phyloP scores from a whole-genome alignment of 1,284 basidiomycete species.

The Tilletia indica region DNA sequence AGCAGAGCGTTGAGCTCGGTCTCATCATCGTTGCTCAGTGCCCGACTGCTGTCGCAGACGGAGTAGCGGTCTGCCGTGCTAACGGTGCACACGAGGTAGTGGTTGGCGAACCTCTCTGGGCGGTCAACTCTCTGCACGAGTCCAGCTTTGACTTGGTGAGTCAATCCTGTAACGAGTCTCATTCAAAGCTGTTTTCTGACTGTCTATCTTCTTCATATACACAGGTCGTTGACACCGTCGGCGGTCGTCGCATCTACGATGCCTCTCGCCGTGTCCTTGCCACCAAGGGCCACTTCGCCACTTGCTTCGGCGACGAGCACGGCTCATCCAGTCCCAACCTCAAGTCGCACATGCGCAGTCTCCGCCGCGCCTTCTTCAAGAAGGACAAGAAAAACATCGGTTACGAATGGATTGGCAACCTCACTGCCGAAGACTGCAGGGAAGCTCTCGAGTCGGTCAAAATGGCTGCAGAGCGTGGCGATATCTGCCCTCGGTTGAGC shows the following conservation, averaged over 20 bases:
- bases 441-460: slow-evolving; percentile 50
- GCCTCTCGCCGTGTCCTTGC: slow-evolving; percentile 57
- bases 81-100: slow-evolving; percentile 58
- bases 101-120: slow-evolving; percentile 57
- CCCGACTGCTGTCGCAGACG: slow-evolving; percentile 52
- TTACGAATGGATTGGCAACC: slow-evolving; percentile 55
- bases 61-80: slow-evolving; percentile 51
- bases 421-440: slow-evolving; percentile 43
- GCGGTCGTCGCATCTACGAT: slow-evolving; percentile 56
- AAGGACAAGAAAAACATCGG: slow-evolving; percentile 57
- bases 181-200: not conserved
- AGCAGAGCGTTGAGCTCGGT: slow-evolving; percentile 55
- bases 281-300: slow-evolving; percentile 54
- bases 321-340: slow-evolving; percentile 48
- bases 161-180: not conserved
- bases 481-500: slow-evolving; percentile 50
- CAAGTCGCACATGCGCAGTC: slow-evolving; percentile 51
- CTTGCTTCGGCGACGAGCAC: slow-evolving; percentile 55
- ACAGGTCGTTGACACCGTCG: slow-evolving; percentile 50
- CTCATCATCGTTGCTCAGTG: slow-evolving; percentile 58
- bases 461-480: slow-evolving; percentile 43
- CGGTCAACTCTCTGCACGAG: slow-evolving; percentile 57
- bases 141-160: slow-evolving; percentile 56
- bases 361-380: slow-evolving; percentile 57
- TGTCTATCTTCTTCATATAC: not conserved